Evolutionary conservation across 176 grass and related monocot species (phyloP), one percentile per base, ranked within the genome.

Genomic region (Sorghum bicolor): DNA sequence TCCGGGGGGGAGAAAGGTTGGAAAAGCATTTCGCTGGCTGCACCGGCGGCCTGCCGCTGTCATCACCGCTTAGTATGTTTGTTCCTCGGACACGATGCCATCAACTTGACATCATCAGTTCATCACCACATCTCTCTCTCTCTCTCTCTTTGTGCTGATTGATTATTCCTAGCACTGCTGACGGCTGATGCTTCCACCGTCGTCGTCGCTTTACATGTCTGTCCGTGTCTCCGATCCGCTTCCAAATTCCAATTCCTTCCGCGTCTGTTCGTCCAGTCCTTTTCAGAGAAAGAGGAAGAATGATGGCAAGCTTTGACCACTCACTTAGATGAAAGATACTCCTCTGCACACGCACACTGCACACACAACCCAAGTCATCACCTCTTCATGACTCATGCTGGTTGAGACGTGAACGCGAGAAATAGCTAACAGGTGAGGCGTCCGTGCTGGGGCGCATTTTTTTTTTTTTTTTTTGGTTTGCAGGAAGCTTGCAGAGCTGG

Each of bases 401-500:
- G 81, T 45, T 84, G 81, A 67, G 71, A 52, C 77, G 88, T 86
- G 78, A 30, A 88, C 64, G 87, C 75, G 33, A 88, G 34, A 33
- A 26, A 25, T 17, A 40, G 26, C 74, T 53, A 64, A 83, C 79
- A 6, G 12, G 12, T 26, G 43, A 20, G 5, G 13, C 34, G 66
- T 33, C 14, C 10, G 74, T 41, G 57, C 2, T 1, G 15, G 16
- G 25, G 17, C 8, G 10, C 78, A 6, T 14, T 26, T 80, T 29
- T 28, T 16, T 14, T 83, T 22, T n/a, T n/a, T n/a, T n/a, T n/a
- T n/a, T n/a, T 50, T 16, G 5, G 16, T 17, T 68, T 86, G 67
- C 85, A 98, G 96, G 85, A 98, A 93, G 85, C 83, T 98, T 84
- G 91, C 75, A 39, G 93, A 73, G 77, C 64, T 95, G 76, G 96